phyloP scores from a whole-genome alignment of 495 filamentous ascomycete species.

The Tirmania nivea region DNA sequence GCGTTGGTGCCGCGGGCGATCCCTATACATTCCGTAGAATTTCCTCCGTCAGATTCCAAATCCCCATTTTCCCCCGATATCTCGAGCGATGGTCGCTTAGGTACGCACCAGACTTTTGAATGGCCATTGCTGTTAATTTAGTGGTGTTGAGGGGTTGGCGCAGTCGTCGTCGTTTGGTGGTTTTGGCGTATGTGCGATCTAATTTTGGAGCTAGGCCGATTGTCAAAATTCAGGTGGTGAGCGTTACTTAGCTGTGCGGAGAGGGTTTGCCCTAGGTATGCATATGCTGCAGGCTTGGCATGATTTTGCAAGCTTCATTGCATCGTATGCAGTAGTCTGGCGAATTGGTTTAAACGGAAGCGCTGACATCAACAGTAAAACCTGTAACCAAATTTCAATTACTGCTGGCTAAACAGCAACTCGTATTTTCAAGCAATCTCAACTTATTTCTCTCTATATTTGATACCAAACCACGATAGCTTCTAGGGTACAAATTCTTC shows the following conservation, averaged over 20 bases:
- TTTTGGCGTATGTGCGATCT: background rate
- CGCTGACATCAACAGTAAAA: no score
- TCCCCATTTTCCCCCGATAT: background rate
- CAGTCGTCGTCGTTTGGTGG: background rate
- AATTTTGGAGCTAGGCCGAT: background rate
- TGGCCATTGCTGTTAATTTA: slow-evolving; percentile 5
- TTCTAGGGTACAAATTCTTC: no score
- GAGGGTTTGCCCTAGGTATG: background rate
- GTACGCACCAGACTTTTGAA: slow-evolving; percentile 5
- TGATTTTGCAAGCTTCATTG: no score
- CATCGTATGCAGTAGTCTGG: no score
- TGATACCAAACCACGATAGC: no score
- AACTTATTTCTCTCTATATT: no score
- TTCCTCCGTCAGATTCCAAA: slow-evolving; percentile 1
- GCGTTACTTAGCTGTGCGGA: background rate
- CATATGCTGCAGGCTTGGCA: no score
- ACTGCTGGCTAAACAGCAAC: no score
- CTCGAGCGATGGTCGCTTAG: background rate
- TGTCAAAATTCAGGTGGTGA: background rate
- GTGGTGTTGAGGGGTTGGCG: slow-evolving; percentile 2
- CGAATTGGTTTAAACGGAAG: no score
- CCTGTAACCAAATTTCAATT: no score
- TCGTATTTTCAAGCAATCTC: no score
- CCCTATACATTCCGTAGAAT: slow-evolving; percentile 24
- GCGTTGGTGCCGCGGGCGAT: slow-evolving; percentile 66